Evolutionary conservation across 352 stramenopile species (phyloP).

Genomic region (Globisporangium canariense): DNA sequence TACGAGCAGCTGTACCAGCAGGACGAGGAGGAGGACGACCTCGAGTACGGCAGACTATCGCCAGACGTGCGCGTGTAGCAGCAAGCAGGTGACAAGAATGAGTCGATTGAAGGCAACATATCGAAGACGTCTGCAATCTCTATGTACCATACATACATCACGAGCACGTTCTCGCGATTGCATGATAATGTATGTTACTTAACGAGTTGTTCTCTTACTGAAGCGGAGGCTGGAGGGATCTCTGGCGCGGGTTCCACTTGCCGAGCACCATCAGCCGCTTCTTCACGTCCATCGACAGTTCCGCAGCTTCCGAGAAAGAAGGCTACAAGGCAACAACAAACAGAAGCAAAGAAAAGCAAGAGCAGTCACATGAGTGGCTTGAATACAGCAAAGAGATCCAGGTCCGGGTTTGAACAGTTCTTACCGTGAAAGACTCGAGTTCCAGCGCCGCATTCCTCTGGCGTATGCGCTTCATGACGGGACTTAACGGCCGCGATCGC

Average conservation of each 20-base stretch:
- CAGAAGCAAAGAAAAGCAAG: background rate
- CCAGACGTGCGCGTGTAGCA: slow-evolving; percentile 8
- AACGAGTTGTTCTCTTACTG: background rate
- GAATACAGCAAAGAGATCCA: background rate
- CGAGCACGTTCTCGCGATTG: background rate
- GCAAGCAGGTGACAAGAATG: background rate
- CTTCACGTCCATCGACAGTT: slow-evolving; percentile 55
- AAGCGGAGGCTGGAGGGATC: slow-evolving; percentile 5
- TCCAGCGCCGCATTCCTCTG: slow-evolving; percentile 22
- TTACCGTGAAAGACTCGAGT: slow-evolving; percentile 6
- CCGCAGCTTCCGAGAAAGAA: slow-evolving; percentile 36
- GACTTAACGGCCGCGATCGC: slow-evolving; percentile 36
- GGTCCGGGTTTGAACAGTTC: background rate
- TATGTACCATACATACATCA: slow-evolving; percentile 9
- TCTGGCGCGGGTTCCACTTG: slow-evolving; percentile 28
- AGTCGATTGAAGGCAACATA: background rate
- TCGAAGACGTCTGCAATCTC: background rate
- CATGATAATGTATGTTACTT: background rate
- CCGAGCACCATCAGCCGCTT: slow-evolving; percentile 54
- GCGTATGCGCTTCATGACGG: slow-evolving; percentile 49
- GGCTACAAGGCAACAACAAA: slow-evolving; percentile 5
- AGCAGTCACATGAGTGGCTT: background rate
- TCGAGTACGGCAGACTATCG: slow-evolving; percentile 5
- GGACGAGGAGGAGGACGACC: slow-evolving; percentile 17
- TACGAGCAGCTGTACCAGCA: slow-evolving; percentile 20